Percentiles rank a stretch among this genome's conserved stretches.
These are phyloP conservation scores for Agroathelia rolfsii DNA, from an alignment of 1,284 basidiomycete species.

Conservation along the genomic window DNA sequence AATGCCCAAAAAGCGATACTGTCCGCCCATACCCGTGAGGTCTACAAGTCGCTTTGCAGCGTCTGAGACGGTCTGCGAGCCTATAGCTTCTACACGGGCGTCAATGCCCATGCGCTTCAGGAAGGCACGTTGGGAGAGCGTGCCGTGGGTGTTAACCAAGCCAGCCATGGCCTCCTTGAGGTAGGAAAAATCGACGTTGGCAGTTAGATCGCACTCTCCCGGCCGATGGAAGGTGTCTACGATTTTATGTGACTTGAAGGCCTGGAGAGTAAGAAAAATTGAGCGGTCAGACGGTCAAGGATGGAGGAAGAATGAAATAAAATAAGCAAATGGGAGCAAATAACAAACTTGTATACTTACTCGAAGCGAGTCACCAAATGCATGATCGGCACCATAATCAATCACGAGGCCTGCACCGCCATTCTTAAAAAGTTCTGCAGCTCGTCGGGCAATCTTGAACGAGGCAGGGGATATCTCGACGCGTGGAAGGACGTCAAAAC, in stretches of 20 bases:
- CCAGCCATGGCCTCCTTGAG: constrained; percentile 66
- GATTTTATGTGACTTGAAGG: constrained; percentile 82
- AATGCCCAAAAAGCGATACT: constrained; percentile 56
- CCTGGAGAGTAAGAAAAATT: constrained; percentile 47
- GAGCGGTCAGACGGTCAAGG: neutral
- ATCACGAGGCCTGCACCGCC: constrained; percentile 74
- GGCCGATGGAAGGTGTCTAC: constrained; percentile 82
- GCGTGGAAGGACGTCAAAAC: constrained; percentile 57
- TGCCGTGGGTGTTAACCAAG: constrained; percentile 42
- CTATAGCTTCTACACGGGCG: constrained; percentile 47
- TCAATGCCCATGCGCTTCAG: constrained; percentile 62
- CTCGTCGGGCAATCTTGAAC: constrained; percentile 54
- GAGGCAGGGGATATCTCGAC: constrained; percentile 74
- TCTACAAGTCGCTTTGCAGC: constrained; percentile 51
- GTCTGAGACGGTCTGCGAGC: constrained; percentile 35
- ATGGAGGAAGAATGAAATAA: constrained; percentile 3
- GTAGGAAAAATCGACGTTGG: constrained; percentile 93
- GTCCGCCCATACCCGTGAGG: constrained; percentile 51
- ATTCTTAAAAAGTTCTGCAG: constrained; percentile 52
- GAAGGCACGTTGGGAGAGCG: constrained; percentile 63
- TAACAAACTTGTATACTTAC: constrained; percentile 32
- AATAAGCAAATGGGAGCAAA: constrained; percentile 2
- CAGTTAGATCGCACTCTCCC: constrained; percentile 86
- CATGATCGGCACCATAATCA: constrained; percentile 81
- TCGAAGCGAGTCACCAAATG: constrained; percentile 71